Percentiles rank a stretch among this genome's conserved stretches.
phyloP scores from a whole-genome alignment of 495 filamentous ascomycete species.

The Trichoderma virens region DNA sequence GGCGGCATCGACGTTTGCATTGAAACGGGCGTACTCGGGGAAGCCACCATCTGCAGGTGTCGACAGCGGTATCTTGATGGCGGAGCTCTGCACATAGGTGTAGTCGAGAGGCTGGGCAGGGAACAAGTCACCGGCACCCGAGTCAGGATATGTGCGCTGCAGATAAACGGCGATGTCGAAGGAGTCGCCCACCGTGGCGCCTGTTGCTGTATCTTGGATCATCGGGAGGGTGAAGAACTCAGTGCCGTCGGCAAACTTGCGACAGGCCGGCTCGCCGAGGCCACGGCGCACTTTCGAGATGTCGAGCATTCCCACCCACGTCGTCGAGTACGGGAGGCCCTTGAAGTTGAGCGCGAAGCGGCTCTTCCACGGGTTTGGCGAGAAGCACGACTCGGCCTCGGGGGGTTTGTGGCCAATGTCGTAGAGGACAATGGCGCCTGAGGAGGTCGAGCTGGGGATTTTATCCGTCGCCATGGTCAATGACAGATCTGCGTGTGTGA shows the following conservation, averaged over 20 bases:
- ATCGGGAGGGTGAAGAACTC: conserved; percentile 55
- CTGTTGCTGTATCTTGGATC: conserved; percentile 39
- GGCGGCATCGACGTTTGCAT: conserved; percentile 40
- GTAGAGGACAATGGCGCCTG: conserved; percentile 38
- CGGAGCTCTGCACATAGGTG: conserved; percentile 19
- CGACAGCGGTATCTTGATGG: conserved; percentile 24
- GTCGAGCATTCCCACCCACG: conserved; percentile 42
- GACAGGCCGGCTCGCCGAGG: conserved; percentile 37
- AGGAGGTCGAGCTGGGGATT: too few relatives aligned
- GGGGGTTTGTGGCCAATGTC: conserved; percentile 46
- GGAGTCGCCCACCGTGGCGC: conserved; percentile 45
- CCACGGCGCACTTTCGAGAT: conserved; percentile 37
- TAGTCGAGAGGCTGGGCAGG: conserved; percentile 24
- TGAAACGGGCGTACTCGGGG: conserved; percentile 35
- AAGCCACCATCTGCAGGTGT: conserved; percentile 15
- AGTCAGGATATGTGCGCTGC: conserved; percentile 38
- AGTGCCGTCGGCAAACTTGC: conserved; percentile 48
- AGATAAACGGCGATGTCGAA: conserved; percentile 56
- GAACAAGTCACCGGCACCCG: conserved; percentile 31
- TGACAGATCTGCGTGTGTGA: too few relatives aligned
- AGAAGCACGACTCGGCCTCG: conserved; percentile 21
- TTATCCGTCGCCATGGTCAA: too few relatives aligned
- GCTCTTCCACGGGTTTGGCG: conserved; percentile 55
- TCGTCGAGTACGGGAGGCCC: conserved; percentile 38
- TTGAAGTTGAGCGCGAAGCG: conserved; percentile 57